Conservation (phyloP, 345 rosid genomes). For the Lepidium africanum region DNA sequence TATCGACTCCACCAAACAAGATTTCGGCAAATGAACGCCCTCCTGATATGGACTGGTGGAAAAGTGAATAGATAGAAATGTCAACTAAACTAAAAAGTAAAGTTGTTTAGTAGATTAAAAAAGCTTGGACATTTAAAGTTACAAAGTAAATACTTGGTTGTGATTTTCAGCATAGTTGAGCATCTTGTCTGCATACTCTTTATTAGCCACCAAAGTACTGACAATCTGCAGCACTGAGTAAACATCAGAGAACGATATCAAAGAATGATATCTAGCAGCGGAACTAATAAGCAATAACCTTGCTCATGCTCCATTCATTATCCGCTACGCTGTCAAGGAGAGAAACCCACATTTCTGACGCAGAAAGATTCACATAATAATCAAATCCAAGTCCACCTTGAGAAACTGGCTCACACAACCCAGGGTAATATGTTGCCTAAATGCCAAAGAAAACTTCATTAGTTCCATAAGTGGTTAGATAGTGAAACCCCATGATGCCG, state of each 20-base stretch:
- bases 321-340: conserved; percentile 62
- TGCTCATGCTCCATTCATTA: conserved; percentile 88
- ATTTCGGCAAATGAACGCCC: conserved; percentile 88
- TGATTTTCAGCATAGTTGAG: conserved; percentile 75
- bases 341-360: conserved; percentile 89
- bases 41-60: conserved; percentile 79
- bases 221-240: conserved; percentile 52
- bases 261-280: conserved; percentile 7
- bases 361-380: conserved; percentile 80
- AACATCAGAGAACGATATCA: conserved; percentile 19
- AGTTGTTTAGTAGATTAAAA: conserved; percentile 4
- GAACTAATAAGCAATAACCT: conserved; percentile 43
- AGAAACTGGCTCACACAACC: conserved; percentile 79
- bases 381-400: conserved; percentile 97
- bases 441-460: conserved; percentile 9
- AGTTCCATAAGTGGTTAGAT: conserved; percentile 5
- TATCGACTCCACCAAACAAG: conserved; percentile 50
- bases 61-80: conserved; percentile 15
- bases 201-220: conserved; percentile 58
- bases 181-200: conserved; percentile 73
- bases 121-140: conserved; percentile 6
- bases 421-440: conserved; percentile 89
- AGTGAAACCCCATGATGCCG: neutral
- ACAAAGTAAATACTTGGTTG: conserved; percentile 54
- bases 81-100: neutral